Evolutionary conservation across 2,329 filamentous ascomycete species (phyloP).

Genomic region (Hyphodiscus sp.): DNA sequence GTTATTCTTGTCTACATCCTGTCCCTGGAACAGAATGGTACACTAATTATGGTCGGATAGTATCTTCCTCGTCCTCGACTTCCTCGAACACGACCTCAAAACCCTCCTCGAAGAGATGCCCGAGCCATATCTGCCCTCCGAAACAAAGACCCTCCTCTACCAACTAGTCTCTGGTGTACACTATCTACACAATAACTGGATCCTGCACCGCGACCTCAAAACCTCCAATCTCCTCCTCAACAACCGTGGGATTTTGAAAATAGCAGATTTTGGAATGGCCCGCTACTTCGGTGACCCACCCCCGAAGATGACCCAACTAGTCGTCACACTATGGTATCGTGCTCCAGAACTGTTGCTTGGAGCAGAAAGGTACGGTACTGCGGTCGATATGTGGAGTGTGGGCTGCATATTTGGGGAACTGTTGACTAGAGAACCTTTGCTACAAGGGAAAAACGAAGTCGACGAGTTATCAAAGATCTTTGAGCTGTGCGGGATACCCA

Average conservation of each 20-base stretch:
- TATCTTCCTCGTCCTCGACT: constrained; percentile 93
- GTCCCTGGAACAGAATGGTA: constrained; percentile 9
- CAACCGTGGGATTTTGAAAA: constrained; percentile 89
- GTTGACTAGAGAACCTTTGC: constrained; percentile 70
- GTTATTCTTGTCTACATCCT: constrained; percentile 2
- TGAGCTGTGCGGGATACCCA: constrained; percentile 79
- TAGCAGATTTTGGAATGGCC: constrained; percentile 98
- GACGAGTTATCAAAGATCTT: constrained; percentile 87
- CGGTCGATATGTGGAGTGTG: constrained; percentile 92
- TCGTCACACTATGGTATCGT: constrained; percentile 97
- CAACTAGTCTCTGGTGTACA: constrained; percentile 76
- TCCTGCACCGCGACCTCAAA: constrained; percentile 89
- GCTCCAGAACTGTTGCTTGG: constrained; percentile 86
- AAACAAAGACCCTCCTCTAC: constrained; percentile 82
- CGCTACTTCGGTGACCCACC: constrained; percentile 77
- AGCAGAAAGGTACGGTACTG: constrained; percentile 62
- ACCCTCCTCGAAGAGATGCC: constrained; percentile 89
- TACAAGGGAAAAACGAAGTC: constrained; percentile 89
- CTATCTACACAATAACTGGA: constrained; percentile 85
- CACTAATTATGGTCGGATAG: constrained; percentile 37
- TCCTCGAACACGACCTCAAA: constrained; percentile 94
- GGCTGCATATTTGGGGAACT: constrained; percentile 96
- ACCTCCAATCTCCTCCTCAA: constrained; percentile 91
- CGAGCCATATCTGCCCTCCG: constrained; percentile 85
- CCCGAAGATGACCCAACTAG: constrained; percentile 77